phyloP scores from a whole-genome alignment of 352 stramenopile genomes.

The Phytophthora megakarya region DNA sequence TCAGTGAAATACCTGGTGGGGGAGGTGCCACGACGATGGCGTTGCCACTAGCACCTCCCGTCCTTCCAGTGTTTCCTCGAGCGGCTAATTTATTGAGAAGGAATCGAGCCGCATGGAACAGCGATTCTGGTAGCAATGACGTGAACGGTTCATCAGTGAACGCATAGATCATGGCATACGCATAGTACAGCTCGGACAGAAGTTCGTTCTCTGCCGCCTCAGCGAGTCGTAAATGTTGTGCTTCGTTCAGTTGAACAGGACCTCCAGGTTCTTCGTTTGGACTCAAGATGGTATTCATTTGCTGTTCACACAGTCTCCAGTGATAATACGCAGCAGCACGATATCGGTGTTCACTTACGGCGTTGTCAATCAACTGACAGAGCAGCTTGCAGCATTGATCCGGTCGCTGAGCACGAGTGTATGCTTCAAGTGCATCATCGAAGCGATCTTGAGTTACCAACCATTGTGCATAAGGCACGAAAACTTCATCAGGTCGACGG shows the following conservation, averaged over 20 bases:
- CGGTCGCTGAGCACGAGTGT: slow-evolving; percentile 72
- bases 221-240: slow-evolving; percentile 37
- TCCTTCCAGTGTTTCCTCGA: slow-evolving; percentile 31
- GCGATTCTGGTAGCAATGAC: slow-evolving; percentile 86
- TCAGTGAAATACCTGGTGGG: slow-evolving; percentile 88
- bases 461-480: slow-evolving; percentile 93
- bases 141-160: slow-evolving; percentile 96
- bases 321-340: slow-evolving; percentile 93
- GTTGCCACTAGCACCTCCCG: slow-evolving; percentile 12
- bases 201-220: slow-evolving; percentile 67
- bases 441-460: slow-evolving; percentile 92
- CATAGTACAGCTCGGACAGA: slow-evolving; percentile 93
- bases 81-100: slow-evolving; percentile 89
- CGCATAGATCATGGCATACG: slow-evolving; percentile 91
- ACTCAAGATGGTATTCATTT: slow-evolving; percentile 49
- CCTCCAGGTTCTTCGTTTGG: slow-evolving; percentile 12
- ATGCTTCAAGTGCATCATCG: slow-evolving; percentile 93
- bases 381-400: slow-evolving; percentile 89
- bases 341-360: slow-evolving; percentile 87
- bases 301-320: slow-evolving; percentile 90
- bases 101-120: slow-evolving; percentile 93
- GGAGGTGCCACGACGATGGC: slow-evolving; percentile 27
- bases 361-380: slow-evolving; percentile 89
- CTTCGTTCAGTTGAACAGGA: slow-evolving; percentile 25
- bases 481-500: slow-evolving; percentile 88